Base-by-base conservation (phyloP, 2,329 filamentous ascomycete species). In the Colletotrichum sp. region DNA sequence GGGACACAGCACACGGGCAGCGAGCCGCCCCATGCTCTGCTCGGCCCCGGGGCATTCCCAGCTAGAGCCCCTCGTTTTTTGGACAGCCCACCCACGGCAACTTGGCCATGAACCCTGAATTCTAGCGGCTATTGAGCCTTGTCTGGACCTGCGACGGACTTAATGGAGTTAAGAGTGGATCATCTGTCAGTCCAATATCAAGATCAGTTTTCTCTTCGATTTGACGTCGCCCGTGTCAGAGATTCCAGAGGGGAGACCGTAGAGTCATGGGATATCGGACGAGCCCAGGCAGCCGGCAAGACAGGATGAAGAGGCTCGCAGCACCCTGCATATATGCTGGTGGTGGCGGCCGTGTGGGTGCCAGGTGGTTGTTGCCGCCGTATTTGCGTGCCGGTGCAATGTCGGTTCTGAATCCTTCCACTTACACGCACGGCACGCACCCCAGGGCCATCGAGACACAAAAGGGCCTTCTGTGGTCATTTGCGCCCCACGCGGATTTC, bases 81-180 rank as follows among this genome's bases (percentile, higher is more conserved):
- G n/a, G 62, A 16, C 25, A 52, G n/a, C 61, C 16, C 62, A 52
- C 34, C 12, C 62, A 60, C 52, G 22, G n/a, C 52, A 43, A 39
- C 68, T 66, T 48, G 72, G 61, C 39, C 36, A 61, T 22, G 55
- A 75, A 67, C 69, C 69, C 69, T 75, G 70, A 28, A 64, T 56
- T 39, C 60, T 60, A 48, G 71, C 66, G 60, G 48, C 43, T 27
- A 30, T 25, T 39, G 39, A 60, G 36, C 18, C 58, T 22, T 18
- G 39, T 66, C 72, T 67, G 39, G 69, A 73, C 56, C 62, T 75
- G 73, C 70, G 56, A 34, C 73, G 70, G 73, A 73, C 55, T 60
- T 75, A 73, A 73, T 70, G 73, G 73, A 75, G 32, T 64, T 43
- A 73, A 73, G 16, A 48, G 30, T 62, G 62, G 62, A n/a, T 15